These are phyloP conservation scores for Wallacemonas sp. DNA, from an alignment of 208 protist species.

Conservation along the genomic window DNA sequence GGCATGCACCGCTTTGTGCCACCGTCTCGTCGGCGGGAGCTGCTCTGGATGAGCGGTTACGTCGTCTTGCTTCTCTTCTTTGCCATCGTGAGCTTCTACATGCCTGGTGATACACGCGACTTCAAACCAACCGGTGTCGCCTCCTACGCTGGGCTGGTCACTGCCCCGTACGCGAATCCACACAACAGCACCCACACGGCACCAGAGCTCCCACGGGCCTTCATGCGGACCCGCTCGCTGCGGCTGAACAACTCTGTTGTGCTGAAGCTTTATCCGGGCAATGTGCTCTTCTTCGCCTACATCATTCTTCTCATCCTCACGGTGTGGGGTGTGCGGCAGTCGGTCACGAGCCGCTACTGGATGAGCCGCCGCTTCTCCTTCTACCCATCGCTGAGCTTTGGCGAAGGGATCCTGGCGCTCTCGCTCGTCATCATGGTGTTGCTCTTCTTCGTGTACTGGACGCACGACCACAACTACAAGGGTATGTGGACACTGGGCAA, in stretches of 20 bases:
- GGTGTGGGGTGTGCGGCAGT: slow-evolving; percentile 26
- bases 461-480: slow-evolving; percentile 60
- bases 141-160: slow-evolving; percentile 5
- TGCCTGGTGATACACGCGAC: slow-evolving; percentile 37
- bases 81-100: slow-evolving; percentile 34
- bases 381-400: slow-evolving; percentile 13
- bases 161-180: slow-evolving; percentile 6
- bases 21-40: slow-evolving; percentile 4
- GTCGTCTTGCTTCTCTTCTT: slow-evolving; percentile 17
- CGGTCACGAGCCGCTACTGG: slow-evolving; percentile 19
- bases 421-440: slow-evolving; percentile 28
- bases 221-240: slow-evolving; percentile 31
- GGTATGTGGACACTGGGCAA: slow-evolving; percentile 3
- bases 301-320: slow-evolving; percentile 24
- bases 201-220: slow-evolving; percentile 44
- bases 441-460: slow-evolving; percentile 58
- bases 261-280: slow-evolving; percentile 59
- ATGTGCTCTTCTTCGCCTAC: slow-evolving; percentile 57
- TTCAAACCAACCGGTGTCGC: slow-evolving; percentile 21
- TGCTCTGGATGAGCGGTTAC: slow-evolving; percentile 8
- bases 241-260: slow-evolving; percentile 16
- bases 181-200: slow-evolving; percentile 5
- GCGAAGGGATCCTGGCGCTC: slow-evolving; percentile 24
- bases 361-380: slow-evolving; percentile 19
- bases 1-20: slow-evolving; percentile 7